Evolutionary conservation across 176 grass and related monocot genomes (phyloP).

Genomic region (Cymbopogon citratus): DNA sequence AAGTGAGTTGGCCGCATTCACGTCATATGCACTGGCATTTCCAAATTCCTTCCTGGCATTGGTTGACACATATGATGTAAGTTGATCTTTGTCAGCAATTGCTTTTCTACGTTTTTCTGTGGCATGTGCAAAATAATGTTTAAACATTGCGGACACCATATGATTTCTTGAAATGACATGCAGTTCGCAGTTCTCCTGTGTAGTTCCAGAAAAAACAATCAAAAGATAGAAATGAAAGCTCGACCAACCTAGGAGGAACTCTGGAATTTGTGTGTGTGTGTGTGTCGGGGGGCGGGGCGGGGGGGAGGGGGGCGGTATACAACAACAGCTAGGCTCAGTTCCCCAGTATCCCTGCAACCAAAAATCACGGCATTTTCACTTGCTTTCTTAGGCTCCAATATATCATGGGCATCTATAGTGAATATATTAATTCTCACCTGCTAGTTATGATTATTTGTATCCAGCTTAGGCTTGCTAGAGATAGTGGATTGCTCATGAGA

Average conservation of each 20-base stretch:
- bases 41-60: conserved; percentile 81
- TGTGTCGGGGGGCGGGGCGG: no score
- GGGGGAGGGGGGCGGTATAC: not conserved
- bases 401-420: not conserved
- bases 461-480: not conserved
- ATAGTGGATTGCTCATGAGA: not conserved
- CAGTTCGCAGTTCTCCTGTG: not conserved
- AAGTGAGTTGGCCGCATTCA: conserved; percentile 93
- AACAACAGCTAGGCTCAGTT: not conserved
- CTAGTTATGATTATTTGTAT: no score
- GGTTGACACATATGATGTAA: conserved; percentile 96
- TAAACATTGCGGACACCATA: conserved; percentile 1
- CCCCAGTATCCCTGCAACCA: not conserved
- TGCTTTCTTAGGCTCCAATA: not conserved
- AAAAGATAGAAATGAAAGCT: not conserved
- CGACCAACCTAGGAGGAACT: not conserved
- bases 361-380: conserved; percentile 1
- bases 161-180: not conserved
- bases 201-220: not conserved
- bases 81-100: conserved; percentile 27
- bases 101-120: conserved; percentile 9
- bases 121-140: conserved; percentile 1
- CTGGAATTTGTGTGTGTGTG: no score
- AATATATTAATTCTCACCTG: not conserved
- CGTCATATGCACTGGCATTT: conserved; percentile 95